Conservation (phyloP, 2,329 filamentous ascomycete species). For the Penicillium sp. region DNA sequence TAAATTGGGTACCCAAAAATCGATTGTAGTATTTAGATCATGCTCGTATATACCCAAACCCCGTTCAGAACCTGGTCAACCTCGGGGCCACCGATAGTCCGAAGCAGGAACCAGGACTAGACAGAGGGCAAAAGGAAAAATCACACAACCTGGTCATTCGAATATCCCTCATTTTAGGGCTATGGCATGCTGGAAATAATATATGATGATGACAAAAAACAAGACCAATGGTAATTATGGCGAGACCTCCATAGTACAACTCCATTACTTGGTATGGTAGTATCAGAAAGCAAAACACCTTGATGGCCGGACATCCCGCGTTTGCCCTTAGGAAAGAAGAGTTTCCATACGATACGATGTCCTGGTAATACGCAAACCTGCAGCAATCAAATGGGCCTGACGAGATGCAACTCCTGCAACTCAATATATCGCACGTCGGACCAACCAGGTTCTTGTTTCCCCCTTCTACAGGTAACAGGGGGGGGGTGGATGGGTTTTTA, state of each 20-base stretch:
- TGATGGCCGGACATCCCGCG: slow-evolving; percentile 16
- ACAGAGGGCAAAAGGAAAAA: background rate
- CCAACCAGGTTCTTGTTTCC: slow-evolving; percentile 39
- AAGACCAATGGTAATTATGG: background rate
- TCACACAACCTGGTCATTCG: background rate
- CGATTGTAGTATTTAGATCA: background rate
- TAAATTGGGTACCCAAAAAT: slow-evolving; percentile 2
- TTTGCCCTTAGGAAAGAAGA: slow-evolving; percentile 14
- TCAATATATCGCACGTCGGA: slow-evolving; percentile 26
- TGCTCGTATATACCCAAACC: background rate
- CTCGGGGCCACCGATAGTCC: background rate
- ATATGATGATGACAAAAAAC: background rate
- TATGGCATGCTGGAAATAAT: background rate
- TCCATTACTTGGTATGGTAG: background rate
- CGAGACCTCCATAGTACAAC: background rate
- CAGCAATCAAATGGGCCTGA: slow-evolving; percentile 20
- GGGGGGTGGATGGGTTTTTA: slow-evolving; percentile 15
- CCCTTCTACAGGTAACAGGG: slow-evolving; percentile 35
- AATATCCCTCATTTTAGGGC: background rate
- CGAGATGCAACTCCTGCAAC: slow-evolving; percentile 38
- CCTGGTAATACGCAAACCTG: slow-evolving; percentile 29
- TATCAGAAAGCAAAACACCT: background rate
- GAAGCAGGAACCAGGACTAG: slow-evolving; percentile 2
- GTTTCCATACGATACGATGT: slow-evolving; percentile 27
- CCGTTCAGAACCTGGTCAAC: background rate